Conservation (phyloP, 352 stramenopile species). For the Halophytophthora polymorphica region DNA sequence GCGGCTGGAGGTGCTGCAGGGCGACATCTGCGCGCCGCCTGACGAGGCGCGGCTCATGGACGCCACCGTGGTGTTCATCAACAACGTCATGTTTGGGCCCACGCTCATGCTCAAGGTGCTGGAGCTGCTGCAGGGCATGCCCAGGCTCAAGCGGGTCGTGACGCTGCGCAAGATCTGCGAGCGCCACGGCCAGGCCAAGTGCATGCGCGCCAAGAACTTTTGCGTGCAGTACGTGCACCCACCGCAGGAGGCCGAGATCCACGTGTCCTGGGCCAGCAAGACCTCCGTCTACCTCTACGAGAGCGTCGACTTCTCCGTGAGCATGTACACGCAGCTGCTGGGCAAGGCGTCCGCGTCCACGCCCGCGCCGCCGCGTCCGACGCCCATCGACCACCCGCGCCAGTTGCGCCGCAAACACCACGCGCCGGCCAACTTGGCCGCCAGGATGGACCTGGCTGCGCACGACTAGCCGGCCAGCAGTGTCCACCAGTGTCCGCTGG, state of each 20-base stretch:
- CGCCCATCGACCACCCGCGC: no score
- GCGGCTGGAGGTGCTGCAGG: constrained; percentile 59
- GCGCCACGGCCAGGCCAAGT: constrained; percentile 67
- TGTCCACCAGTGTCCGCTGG: no score
- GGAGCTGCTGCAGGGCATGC: constrained; percentile 56
- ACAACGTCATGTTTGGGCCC: constrained; percentile 82
- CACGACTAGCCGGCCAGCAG: neutral
- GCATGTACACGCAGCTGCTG: constrained; percentile 34
- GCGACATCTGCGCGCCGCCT: constrained; percentile 69
- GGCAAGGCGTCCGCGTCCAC: neutral
- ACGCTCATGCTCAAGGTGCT: constrained; percentile 73
- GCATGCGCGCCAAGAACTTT: constrained; percentile 42
- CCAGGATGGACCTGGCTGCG: neutral
- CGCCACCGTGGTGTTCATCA: constrained; percentile 84
- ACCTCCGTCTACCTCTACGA: constrained; percentile 77
- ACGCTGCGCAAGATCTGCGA: constrained; percentile 81
- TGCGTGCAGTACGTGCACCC: constrained; percentile 75
- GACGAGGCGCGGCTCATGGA: constrained; percentile 53
- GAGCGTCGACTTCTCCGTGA: constrained; percentile 41
- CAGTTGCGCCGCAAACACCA: no score
- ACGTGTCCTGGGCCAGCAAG: constrained; percentile 80
- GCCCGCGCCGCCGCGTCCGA: no score
- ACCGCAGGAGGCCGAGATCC: constrained; percentile 59
- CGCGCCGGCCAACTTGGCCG: neutral
- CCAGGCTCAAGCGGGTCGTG: constrained; percentile 62